Percentiles rank a stretch among this genome's conserved stretches.
These are phyloP conservation scores for Gossypium gossypioides DNA, from an alignment of 441 rosid genomes.

Conservation along the genomic window DNA sequence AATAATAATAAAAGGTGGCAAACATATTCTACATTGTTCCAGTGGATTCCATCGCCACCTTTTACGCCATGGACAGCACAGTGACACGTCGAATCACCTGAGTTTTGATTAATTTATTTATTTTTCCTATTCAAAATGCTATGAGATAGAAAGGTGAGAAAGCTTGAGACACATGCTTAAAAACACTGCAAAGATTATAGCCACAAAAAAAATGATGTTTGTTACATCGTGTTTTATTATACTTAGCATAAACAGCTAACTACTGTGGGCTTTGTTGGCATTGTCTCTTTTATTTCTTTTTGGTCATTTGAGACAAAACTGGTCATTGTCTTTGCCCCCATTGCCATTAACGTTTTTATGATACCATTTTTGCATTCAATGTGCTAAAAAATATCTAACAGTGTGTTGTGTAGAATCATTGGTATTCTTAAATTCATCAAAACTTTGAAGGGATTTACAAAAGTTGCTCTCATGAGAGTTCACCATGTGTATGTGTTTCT, in stretches of 20 bases:
- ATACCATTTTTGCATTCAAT: neutral
- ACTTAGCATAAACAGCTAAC: slow-evolving; percentile 4
- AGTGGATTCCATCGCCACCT: neutral
- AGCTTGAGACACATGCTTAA: slow-evolving; percentile 17
- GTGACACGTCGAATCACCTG: slow-evolving; percentile 21
- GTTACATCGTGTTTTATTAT: neutral
- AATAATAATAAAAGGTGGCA: neutral
- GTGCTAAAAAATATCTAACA: neutral
- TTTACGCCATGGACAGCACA: slow-evolving; percentile 5
- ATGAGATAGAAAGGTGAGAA: slow-evolving; percentile 17
- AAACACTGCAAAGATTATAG: neutral
- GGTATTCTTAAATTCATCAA: too few relatives aligned
- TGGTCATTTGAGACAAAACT: neutral
- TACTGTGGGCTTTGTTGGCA: neutral
- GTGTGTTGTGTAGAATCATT: too few relatives aligned
- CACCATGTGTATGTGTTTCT: too few relatives aligned
- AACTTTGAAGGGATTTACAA: too few relatives aligned
- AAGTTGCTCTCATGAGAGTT: too few relatives aligned
- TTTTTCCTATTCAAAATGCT: too few relatives aligned
- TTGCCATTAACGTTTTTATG: slow-evolving; percentile 1
- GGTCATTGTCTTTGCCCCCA: slow-evolving; percentile 1
- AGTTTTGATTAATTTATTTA: neutral
- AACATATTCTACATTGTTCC: neutral
- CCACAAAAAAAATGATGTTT: neutral
- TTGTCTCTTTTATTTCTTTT: neutral